Percentiles rank a stretch among this genome's conserved stretches.
Conservation (phyloP, 2,329 filamentous ascomycete species). For the Pseudogymnoascus sp. region DNA sequence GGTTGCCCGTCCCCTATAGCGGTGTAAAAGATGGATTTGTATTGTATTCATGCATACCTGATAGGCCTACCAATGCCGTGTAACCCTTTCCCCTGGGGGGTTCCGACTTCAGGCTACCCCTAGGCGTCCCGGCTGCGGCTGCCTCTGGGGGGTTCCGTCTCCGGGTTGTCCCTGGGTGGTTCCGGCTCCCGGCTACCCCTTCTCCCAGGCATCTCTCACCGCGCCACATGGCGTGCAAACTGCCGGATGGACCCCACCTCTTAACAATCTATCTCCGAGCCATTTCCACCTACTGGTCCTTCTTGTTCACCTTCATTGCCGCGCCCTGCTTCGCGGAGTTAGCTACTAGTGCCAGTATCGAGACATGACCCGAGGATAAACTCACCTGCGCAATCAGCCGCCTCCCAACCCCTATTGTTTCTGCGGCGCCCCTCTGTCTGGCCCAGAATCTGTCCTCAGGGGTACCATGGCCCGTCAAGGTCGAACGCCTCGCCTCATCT, state of each 20-base stretch:
- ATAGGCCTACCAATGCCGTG: background rate
- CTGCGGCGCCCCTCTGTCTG: slow-evolving; percentile 45
- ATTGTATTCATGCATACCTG: background rate
- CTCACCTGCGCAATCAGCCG: slow-evolving; percentile 33
- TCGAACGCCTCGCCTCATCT: slow-evolving; percentile 49
- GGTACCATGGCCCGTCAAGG: slow-evolving; percentile 38
- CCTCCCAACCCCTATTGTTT: slow-evolving; percentile 46
- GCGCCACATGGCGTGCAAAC: background rate
- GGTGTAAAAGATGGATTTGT: background rate
- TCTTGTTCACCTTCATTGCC: background rate
- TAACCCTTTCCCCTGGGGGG: background rate
- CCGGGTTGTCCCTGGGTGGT: background rate
- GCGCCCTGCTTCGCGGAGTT: background rate
- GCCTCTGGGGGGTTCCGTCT: background rate
- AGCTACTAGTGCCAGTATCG: background rate
- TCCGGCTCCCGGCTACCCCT: background rate
- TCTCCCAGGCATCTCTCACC: background rate
- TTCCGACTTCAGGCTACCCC: background rate
- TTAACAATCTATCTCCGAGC: background rate
- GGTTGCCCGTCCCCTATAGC: background rate
- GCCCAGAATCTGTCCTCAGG: slow-evolving; percentile 50
- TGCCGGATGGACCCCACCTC: background rate
- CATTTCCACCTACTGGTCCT: background rate
- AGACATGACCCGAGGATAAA: background rate
- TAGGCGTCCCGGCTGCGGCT: background rate